phyloP scores from a whole-genome alignment of 164 flowering plant genomes.

The Echeveria elegans region DNA sequence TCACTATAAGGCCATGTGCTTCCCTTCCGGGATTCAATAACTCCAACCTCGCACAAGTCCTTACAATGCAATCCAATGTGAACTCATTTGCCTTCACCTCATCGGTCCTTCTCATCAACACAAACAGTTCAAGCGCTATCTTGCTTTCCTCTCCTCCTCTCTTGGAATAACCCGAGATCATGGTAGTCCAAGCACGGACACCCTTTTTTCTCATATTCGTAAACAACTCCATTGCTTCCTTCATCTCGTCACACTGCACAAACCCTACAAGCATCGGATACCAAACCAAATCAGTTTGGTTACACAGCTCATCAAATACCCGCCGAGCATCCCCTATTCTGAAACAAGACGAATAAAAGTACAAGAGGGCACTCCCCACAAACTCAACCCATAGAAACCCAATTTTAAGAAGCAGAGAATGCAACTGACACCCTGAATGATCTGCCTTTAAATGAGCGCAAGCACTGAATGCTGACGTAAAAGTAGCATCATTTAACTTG shows the following conservation, averaged over 20 bases:
- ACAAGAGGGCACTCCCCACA: slow-evolving; percentile 46
- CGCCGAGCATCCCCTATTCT: slow-evolving; percentile 29
- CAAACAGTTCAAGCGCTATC: slow-evolving; percentile 46
- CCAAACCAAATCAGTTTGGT: slow-evolving; percentile 39
- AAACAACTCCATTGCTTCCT: slow-evolving; percentile 38
- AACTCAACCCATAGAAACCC: slow-evolving; percentile 38
- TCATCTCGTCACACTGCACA: slow-evolving; percentile 37
- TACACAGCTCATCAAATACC: slow-evolving; percentile 34
- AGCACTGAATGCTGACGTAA: slow-evolving; percentile 32
- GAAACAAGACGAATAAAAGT: slow-evolving; percentile 37
- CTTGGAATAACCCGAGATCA: slow-evolving; percentile 53
- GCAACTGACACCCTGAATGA: slow-evolving; percentile 38
- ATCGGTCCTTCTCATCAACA: slow-evolving; percentile 37
- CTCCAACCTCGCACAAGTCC: slow-evolving; percentile 40
- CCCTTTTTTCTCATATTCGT: slow-evolving; percentile 34
- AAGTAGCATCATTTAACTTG: slow-evolving; percentile 45
- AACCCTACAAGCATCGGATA: slow-evolving; percentile 51
- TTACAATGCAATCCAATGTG: slow-evolving; percentile 50
- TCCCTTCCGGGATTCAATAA: slow-evolving; percentile 27
- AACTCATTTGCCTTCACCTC: slow-evolving; percentile 54
- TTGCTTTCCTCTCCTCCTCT: slow-evolving; percentile 21
- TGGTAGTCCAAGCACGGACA: slow-evolving; percentile 47
- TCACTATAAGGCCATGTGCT: slow-evolving; percentile 44
- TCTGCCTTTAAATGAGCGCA: slow-evolving; percentile 30
- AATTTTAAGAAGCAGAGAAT: slow-evolving; percentile 45